phyloP scores from a whole-genome alignment of 2,329 filamentous ascomycete genomes.

The Drechmeria coniospora region DNA sequence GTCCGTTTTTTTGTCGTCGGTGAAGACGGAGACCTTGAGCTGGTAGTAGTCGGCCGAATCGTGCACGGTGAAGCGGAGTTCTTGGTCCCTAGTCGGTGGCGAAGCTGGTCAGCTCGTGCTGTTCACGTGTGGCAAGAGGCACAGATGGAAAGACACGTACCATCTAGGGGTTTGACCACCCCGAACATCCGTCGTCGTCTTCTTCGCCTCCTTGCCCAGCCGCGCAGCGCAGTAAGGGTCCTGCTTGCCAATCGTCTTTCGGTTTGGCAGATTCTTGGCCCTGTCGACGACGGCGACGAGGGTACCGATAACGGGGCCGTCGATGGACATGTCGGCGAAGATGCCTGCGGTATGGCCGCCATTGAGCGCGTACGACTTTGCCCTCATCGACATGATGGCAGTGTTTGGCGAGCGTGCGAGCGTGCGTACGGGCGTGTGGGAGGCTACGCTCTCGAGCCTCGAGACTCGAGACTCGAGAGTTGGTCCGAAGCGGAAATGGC shows the following conservation, averaged over 20 bases:
- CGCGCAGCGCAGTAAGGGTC: slow-evolving; percentile 92
- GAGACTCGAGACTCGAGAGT: no score
- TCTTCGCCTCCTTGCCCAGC: slow-evolving; percentile 91
- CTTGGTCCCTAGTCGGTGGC: slow-evolving; percentile 79
- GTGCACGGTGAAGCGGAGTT: slow-evolving; percentile 89
- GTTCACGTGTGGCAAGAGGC: no score
- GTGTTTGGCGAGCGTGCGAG: slow-evolving; percentile 3
- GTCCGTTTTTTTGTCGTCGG: slow-evolving; percentile 96
- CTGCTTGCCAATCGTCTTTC: slow-evolving; percentile 96
- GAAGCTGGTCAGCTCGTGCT: no score
- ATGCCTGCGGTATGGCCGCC: slow-evolving; percentile 77
- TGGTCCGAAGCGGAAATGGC: not conserved
- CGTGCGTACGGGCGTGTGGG: not conserved
- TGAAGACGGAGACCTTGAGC: slow-evolving; percentile 90
- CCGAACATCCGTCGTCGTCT: slow-evolving; percentile 84
- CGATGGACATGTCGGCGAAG: slow-evolving; percentile 83
- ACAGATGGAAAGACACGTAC: no score
- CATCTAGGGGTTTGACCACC: slow-evolving; percentile 93
- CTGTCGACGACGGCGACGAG: slow-evolving; percentile 84
- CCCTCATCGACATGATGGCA: slow-evolving; percentile 32
- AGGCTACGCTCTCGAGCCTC: no score
- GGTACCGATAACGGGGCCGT: slow-evolving; percentile 86
- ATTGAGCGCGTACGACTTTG: slow-evolving; percentile 40
- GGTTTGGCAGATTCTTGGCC: slow-evolving; percentile 91
- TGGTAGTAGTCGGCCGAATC: slow-evolving; percentile 94